Base-by-base conservation (phyloP, 306 rosid genomes). In the Astragalus glycyphyllos region DNA sequence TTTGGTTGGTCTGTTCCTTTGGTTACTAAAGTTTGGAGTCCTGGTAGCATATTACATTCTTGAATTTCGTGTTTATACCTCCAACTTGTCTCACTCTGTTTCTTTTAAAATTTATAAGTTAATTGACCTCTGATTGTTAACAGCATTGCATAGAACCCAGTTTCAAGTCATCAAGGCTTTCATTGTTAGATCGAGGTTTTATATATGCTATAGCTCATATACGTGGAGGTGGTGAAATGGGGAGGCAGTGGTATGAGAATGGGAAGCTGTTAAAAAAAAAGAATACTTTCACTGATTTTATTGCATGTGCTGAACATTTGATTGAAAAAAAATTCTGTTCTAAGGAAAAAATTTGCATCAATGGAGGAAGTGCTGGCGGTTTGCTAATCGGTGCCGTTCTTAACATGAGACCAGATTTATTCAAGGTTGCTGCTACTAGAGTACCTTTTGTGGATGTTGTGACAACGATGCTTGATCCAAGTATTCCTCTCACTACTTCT, bases 171-270 rank as follows among this genome's bases (percentile, higher is more conserved):
- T 58, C 97, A 57, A 90, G 96, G 84, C 83, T 93, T 46, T 90
- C 98, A 68, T 79, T 93, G 86, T 80, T 93, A 80, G 94, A 93
- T 72, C 87, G 90, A 41, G 98, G 97, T 68, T 90, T 90, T 65
- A 77, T 90, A 76, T 94, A 69, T 89, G 96, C 83, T 68, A 90
- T 94, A 69, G 97, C 96, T 82, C 97, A 94, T 76, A 70, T 94
- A 65, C 96, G 94, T 55, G 98, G 98, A 29, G 98, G 98, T 74
- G 97, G 97, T 76, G 98, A 94, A 79, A 89, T 90, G 96, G 98
- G 98, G 74, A 90, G 98, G 81, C 89, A 83, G 85, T 94, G 98
- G 97, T 94, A 94, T 69, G 97, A 90, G 86, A 84, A 89, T 77
- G 98, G 98, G 80, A 94, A 94, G 81, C 73, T 89, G 15, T 66